Conservation (phyloP, 805 yeast genomes). For the Torulaspora microellipsoides region DNA sequence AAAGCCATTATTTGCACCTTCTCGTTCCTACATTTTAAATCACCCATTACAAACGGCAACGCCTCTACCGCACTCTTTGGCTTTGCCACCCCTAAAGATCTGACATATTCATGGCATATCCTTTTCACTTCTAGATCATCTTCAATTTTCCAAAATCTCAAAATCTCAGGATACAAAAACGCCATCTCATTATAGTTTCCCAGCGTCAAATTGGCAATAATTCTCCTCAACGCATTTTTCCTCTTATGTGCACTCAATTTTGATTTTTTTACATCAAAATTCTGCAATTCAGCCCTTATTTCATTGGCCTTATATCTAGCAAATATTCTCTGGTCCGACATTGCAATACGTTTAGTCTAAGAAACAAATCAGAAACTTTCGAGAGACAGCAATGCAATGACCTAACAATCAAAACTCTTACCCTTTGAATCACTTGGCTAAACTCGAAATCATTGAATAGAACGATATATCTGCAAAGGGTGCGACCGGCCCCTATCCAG, state of each 20-base stretch:
- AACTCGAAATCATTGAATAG: too few relatives aligned
- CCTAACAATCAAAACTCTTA: too few relatives aligned
- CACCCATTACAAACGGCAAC: slow-evolving; percentile 50
- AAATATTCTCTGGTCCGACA: slow-evolving; percentile 33
- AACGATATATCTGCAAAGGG: too few relatives aligned
- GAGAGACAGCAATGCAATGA: background rate
- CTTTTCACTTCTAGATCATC: slow-evolving; percentile 67
- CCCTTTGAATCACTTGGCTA: too few relatives aligned
- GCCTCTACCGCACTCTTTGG: slow-evolving; percentile 55
- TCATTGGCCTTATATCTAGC: slow-evolving; percentile 34
- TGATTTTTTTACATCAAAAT: slow-evolving; percentile 39
- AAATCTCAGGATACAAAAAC: slow-evolving; percentile 58
- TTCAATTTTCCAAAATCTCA: slow-evolving; percentile 46
- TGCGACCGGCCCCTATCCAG: background rate
- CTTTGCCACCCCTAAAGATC: slow-evolving; percentile 53
- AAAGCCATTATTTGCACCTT: slow-evolving; percentile 55
- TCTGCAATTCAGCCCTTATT: slow-evolving; percentile 32
- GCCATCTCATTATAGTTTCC: slow-evolving; percentile 71
- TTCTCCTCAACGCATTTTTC: slow-evolving; percentile 57
- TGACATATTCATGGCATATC: slow-evolving; percentile 63
- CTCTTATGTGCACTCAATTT: slow-evolving; percentile 34
- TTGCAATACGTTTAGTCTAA: slow-evolving; percentile 1
- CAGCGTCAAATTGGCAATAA: slow-evolving; percentile 78
- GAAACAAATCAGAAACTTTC: background rate
- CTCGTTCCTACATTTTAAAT: slow-evolving; percentile 46